These are phyloP conservation scores for Pyrrhoderma lamaoense DNA, from an alignment of 1,284 basidiomycete genomes.

Conservation along the genomic window DNA sequence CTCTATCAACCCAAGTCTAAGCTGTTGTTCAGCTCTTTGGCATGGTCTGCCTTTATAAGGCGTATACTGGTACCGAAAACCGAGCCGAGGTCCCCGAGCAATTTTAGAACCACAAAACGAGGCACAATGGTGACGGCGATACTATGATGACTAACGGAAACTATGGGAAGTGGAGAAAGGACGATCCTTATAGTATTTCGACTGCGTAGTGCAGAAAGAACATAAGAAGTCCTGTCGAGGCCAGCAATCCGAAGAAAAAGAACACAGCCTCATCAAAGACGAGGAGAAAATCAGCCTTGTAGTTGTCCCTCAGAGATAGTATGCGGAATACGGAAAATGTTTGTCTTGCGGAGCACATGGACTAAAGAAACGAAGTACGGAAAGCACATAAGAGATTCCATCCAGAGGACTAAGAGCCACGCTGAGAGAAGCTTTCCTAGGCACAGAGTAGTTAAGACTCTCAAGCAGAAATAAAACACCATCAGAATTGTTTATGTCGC, in stretches of 20 bases:
- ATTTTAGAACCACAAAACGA: conserved; percentile 1
- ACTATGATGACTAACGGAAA: neutral
- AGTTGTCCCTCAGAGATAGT: neutral
- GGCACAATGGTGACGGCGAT: conserved; percentile 1
- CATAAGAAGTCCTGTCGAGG: neutral
- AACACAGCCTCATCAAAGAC: neutral
- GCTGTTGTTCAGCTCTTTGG: neutral
- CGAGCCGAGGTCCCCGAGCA: conserved; percentile 5
- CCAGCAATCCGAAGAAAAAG: neutral
- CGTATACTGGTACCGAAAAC: neutral
- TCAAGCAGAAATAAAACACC: neutral
- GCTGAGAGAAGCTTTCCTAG: conserved; percentile 4
- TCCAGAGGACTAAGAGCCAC: conserved; percentile 3
- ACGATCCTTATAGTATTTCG: neutral
- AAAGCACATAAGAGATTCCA: neutral
- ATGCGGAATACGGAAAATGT: neutral
- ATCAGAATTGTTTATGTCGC: neutral
- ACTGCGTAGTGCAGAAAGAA: neutral
- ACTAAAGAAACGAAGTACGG: neutral
- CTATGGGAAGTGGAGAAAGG: neutral
- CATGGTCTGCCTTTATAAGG: conserved; percentile 1
- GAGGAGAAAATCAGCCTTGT: neutral
- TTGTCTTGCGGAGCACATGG: conserved; percentile 8
- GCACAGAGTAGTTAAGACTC: neutral
- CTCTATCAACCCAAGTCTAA: no score